Percentiles rank a stretch among this genome's conserved stretches.
Conservation (phyloP, 2,329 filamentous ascomycete genomes). For the Diaporthe humulicola region DNA sequence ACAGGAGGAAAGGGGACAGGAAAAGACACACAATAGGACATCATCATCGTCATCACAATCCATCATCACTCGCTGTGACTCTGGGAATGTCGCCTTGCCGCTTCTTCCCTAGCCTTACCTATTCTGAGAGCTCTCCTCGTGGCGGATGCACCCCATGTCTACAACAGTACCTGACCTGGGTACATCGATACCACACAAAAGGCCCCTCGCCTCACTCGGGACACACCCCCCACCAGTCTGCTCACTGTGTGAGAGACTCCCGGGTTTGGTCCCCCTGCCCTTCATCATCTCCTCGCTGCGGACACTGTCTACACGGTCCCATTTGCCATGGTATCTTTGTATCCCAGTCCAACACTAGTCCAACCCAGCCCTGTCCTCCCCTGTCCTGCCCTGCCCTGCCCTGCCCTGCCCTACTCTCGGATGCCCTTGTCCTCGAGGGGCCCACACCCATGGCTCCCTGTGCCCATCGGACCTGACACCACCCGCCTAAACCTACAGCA, state of each 20-base stretch:
- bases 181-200: conserved; percentile 27
- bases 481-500: background rate
- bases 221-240: background rate
- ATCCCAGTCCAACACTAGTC: background rate
- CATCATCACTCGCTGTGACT: background rate
- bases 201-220: background rate
- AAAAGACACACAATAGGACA: background rate
- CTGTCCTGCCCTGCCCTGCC: conserved; percentile 15
- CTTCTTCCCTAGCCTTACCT: background rate
- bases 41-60: background rate
- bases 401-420: background rate
- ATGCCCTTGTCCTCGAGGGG: conserved; percentile 10
- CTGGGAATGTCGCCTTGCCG: conserved; percentile 7
- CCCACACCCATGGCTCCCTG: background rate
- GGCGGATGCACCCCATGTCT: conserved; percentile 25
- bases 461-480: conserved; percentile 4
- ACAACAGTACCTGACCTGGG: background rate
- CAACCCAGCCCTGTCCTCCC: background rate
- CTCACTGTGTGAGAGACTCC: conserved; percentile 5
- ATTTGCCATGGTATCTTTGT: background rate
- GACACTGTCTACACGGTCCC: conserved; percentile 23
- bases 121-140: conserved; percentile 24
- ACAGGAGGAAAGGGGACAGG: background rate
- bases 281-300: conserved; percentile 23
- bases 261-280: conserved; percentile 8